Evolutionary conservation across 2,329 filamentous ascomycete genomes (phyloP), one percentile per base, ranked within the genome.

Genomic region (Colletotrichum spaethianum): DNA sequence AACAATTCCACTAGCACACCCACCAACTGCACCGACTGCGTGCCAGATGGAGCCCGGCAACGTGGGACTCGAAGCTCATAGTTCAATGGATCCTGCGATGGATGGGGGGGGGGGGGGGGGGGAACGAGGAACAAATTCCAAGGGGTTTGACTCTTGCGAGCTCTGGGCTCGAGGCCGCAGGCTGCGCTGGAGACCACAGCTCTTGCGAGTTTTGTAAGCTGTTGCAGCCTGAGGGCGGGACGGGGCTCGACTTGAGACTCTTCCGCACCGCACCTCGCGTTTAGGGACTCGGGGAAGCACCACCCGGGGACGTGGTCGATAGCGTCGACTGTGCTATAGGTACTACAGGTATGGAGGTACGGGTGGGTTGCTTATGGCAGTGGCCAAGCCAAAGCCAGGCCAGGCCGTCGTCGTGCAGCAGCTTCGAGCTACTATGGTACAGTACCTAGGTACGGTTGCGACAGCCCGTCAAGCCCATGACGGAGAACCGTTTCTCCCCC

Each of bases 91-190:
- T 26, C 11, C 44, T n/a, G 31, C 20, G 20, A 61, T 48, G 40
- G 20, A 36, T 31, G 18, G 52, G 28, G 31, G 20, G 2, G 16
- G 2, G 28, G 1, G n/a, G n/a, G n/a, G n/a, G n/a, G n/a, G n/a
- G n/a, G n/a, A n/a, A n/a, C 8, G 33, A 36, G 33, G 8, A 11
- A 46, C 42, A 23, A 14, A 38, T 60, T 44, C 40, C 40, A 56
- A 42, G 59, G 59, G 59, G 26, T 4, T 50, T 67, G 63, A 62
- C 68, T 67, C 56, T 71, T 48, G 42, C 42, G 36, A 28, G 14
- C 20, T n/a, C n/a, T 7, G n/a, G 42, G 42, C 42, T 44, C 5
- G 0, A 23, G 46, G 46, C 46, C 26, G 26, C 48, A 28, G 26
- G 26, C 48, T 26, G 18, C 26, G 46, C 46, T 50, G 26, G 23